Base-by-base conservation (phyloP, 805 yeast species). In the Metschnikowia amazonensis region DNA sequence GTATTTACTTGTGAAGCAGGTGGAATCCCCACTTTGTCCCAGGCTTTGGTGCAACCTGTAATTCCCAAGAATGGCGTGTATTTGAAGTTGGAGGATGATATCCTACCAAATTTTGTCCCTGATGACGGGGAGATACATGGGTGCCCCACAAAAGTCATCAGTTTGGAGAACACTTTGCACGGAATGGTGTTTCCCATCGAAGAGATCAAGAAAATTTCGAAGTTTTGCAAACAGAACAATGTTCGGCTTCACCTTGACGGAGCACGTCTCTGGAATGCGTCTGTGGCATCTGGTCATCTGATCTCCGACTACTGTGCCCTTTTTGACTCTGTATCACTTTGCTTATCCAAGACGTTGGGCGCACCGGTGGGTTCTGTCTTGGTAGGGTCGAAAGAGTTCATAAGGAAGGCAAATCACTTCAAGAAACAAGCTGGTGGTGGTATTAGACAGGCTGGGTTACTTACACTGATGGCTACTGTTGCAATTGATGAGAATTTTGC, bases 351-450 rank as follows among this genome's bases (percentile, higher is more conserved):
- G 50, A 54, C 71, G 1, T 53, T 71, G 32, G 76, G 75, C 17
- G 75, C 76, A 2, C 76, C 76, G 3, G 60, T 71, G 37, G 76
- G 76, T 1, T 66, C 73, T 2, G 66, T 71, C 4, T 60, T 71
- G 43, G 75, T 70, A 10, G 65, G 65, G 1, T 58, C 57, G 11
- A 42, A 46, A n/a, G 51, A 51, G 30, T 63, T 68, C 40, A 64
- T 71, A 36, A 49, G 50, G 13, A 71, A 71, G 49, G 74, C 75
- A n/a, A 71, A 71, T 45, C 75, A 71, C 50, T 71, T 71, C 57
- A 64, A 60, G 35, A 71, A 71, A 51, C 76, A 71, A 50, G 62
- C 61, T 43, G 76, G 76, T 11, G 76, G 76, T 17, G 75, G 76
- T 2, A 65, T 71, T 43, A 60, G 76, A 49, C 76, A 71, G 51